These are phyloP conservation scores for Byssothecium circinans DNA, from an alignment of 2,329 filamentous ascomycete species.

Conservation along the genomic window DNA sequence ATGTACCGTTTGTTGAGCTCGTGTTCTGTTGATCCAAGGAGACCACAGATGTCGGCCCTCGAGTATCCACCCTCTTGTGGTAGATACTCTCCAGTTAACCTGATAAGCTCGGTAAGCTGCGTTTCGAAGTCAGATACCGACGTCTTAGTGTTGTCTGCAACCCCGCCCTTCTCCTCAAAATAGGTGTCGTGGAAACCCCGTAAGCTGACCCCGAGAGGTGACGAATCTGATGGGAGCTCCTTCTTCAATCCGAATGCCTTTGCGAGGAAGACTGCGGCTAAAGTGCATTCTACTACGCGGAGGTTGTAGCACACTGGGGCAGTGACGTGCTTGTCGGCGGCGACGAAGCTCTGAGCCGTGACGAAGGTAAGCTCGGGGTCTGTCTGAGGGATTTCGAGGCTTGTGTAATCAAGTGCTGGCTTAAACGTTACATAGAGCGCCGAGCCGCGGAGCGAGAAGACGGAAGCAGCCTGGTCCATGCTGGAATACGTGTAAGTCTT, in stretches of 20 bases:
- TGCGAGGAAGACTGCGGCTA: slow-evolving; percentile 72
- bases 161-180: slow-evolving; percentile 60
- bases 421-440: slow-evolving; percentile 90
- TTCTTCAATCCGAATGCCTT: slow-evolving; percentile 60
- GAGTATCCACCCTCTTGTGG: slow-evolving; percentile 83
- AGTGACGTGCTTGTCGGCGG: slow-evolving; percentile 91
- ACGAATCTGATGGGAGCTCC: slow-evolving; percentile 72
- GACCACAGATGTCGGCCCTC: slow-evolving; percentile 75
- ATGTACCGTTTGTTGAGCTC: slow-evolving; percentile 79
- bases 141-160: slow-evolving; percentile 52
- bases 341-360: slow-evolving; percentile 91
- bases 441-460: slow-evolving; percentile 83
- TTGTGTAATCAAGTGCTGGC: slow-evolving; percentile 72
- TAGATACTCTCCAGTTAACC: slow-evolving; percentile 70
- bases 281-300: slow-evolving; percentile 89
- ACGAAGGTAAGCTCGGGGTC: slow-evolving; percentile 85
- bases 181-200: slow-evolving; percentile 85
- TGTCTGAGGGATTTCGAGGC: slow-evolving; percentile 80
- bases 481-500: slow-evolving; percentile 50
- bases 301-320: slow-evolving; percentile 95
- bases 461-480: slow-evolving; percentile 97
- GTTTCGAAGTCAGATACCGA: slow-evolving; percentile 50
- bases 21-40: slow-evolving; percentile 68
- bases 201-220: slow-evolving; percentile 79
- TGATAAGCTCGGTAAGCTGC: slow-evolving; percentile 74